A percentile compares a stretch with the other conserved stretches of the same genome.
phyloP scores from a whole-genome alignment of 768 basidiomycete species.

The Pisolithus sp. region DNA sequence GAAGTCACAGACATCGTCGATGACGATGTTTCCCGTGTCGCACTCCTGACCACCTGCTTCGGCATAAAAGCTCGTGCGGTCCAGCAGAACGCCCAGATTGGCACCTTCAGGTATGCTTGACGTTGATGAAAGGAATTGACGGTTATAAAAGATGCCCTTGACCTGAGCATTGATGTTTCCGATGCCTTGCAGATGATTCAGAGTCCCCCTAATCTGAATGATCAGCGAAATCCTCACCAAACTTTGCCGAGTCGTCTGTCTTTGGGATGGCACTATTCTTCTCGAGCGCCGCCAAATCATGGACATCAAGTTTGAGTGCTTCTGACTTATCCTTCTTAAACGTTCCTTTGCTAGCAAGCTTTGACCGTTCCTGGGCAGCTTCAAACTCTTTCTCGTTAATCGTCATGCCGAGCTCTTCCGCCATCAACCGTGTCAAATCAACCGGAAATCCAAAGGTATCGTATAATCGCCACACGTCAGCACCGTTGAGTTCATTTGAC shows the following conservation, averaged over 20 bases:
- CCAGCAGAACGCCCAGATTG: constrained; percentile 80
- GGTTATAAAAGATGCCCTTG: constrained; percentile 81
- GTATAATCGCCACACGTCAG: constrained; percentile 95
- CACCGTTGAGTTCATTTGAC: constrained; percentile 66
- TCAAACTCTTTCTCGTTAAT: constrained; percentile 90
- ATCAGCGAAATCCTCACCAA: constrained; percentile 47
- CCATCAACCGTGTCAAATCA: constrained; percentile 95
- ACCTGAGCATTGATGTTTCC: constrained; percentile 73
- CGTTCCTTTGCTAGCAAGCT: constrained; percentile 85
- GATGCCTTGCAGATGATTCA: constrained; percentile 40
- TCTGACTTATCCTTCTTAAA: constrained; percentile 63
- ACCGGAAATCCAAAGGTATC: constrained; percentile 99
- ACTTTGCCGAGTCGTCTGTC: constrained; percentile 91
- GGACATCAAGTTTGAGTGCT: constrained; percentile 89
- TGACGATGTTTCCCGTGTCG: constrained; percentile 91
- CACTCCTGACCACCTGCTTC: constrained; percentile 97
- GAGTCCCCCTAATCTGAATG: not conserved
- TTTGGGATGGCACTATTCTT: constrained; percentile 72
- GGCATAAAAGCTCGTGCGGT: constrained; percentile 94
- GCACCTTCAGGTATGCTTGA: constrained; percentile 54
- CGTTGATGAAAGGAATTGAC: constrained; percentile 67
- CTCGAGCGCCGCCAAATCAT: constrained; percentile 85
- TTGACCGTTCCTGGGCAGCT: constrained; percentile 78
- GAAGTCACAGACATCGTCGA: constrained; percentile 89
- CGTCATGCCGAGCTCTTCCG: constrained; percentile 79